Evolutionary conservation across 2,329 filamentous ascomycete species (phyloP).

Genomic region (Trichoderma lentiforme): DNA sequence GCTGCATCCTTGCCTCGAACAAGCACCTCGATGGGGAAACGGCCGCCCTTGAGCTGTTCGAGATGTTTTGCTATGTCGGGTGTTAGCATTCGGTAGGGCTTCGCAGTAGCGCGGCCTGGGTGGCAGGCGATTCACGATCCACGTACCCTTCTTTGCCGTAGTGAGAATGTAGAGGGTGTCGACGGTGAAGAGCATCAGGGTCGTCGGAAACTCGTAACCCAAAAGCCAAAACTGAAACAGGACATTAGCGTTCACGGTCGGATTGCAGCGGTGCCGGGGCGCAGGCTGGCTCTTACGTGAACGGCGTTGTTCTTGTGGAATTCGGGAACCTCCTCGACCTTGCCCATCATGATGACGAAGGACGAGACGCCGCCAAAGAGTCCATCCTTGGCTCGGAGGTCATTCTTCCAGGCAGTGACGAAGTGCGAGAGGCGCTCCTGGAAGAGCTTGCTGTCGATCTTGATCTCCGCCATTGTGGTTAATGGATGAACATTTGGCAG

Average conservation of each 20-base stretch:
- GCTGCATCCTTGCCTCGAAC: slow-evolving; percentile 88
- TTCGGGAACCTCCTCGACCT: slow-evolving; percentile 80
- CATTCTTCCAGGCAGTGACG: slow-evolving; percentile 89
- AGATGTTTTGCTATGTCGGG: slow-evolving; percentile 74
- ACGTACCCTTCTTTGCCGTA: slow-evolving; percentile 91
- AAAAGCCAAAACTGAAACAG: slow-evolving; percentile 83
- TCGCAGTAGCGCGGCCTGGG: not conserved
- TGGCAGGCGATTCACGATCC: slow-evolving; percentile 30
- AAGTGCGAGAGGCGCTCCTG: slow-evolving; percentile 89
- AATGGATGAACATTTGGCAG: slow-evolving; percentile 29
- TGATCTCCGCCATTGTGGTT: slow-evolving; percentile 72
- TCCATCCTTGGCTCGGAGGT: slow-evolving; percentile 83
- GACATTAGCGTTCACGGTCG: not conserved
- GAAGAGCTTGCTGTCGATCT: slow-evolving; percentile 91
- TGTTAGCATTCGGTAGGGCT: not conserved
- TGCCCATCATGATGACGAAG: slow-evolving; percentile 88
- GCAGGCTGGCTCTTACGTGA: slow-evolving; percentile 61
- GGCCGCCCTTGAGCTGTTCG: slow-evolving; percentile 85
- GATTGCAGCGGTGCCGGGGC: not conserved
- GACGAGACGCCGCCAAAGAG: slow-evolving; percentile 84
- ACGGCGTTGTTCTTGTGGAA: slow-evolving; percentile 97
- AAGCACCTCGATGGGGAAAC: slow-evolving; percentile 87
- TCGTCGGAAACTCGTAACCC: slow-evolving; percentile 97
- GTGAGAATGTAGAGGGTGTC: slow-evolving; percentile 91
- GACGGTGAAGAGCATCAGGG: slow-evolving; percentile 84